These are phyloP conservation scores for Crinitomyces ghanaensis DNA, from an alignment of 805 yeast genomes.

Conservation along the genomic window DNA sequence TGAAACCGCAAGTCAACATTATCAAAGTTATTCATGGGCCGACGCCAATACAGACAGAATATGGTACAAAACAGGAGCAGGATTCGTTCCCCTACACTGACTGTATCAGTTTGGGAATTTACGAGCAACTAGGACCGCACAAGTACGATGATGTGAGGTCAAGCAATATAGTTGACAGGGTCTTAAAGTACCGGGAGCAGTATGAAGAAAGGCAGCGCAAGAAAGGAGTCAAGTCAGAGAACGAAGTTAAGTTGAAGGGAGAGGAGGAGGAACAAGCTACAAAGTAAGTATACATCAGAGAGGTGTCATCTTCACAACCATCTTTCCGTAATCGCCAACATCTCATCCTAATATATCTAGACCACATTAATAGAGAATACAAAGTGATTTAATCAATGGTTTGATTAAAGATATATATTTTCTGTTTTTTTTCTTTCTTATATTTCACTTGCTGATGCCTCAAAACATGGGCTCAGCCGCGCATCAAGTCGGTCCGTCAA, in stretches of 20 bases:
- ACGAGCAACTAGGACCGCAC: conserved; percentile 38
- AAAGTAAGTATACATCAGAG: too few species aligned
- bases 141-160: conserved; percentile 55
- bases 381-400: too few species aligned
- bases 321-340: too few species aligned
- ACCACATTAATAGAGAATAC: too few species aligned
- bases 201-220: conserved; percentile 80
- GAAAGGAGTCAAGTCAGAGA: conserved; percentile 70
- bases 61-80: conserved; percentile 23
- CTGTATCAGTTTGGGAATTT: conserved; percentile 27
- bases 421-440: too few species aligned
- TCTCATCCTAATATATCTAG: too few species aligned
- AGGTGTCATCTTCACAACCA: too few species aligned
- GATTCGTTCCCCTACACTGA: conserved; percentile 35
- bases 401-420: too few species aligned
- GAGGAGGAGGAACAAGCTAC: conserved; percentile 14
- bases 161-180: conserved; percentile 63
- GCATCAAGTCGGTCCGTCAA: too few species aligned
- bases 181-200: conserved; percentile 49
- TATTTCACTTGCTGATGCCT: too few species aligned
- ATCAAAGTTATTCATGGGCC: conserved; percentile 48
- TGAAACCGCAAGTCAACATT: conserved; percentile 29
- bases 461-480: too few species aligned
- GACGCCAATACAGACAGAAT: conserved; percentile 29
- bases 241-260: conserved; percentile 29